Percentiles rank a stretch among this genome's conserved stretches.
These are phyloP conservation scores for Pholiota microspora DNA, from an alignment of 768 basidiomycete genomes.

Conservation along the genomic window DNA sequence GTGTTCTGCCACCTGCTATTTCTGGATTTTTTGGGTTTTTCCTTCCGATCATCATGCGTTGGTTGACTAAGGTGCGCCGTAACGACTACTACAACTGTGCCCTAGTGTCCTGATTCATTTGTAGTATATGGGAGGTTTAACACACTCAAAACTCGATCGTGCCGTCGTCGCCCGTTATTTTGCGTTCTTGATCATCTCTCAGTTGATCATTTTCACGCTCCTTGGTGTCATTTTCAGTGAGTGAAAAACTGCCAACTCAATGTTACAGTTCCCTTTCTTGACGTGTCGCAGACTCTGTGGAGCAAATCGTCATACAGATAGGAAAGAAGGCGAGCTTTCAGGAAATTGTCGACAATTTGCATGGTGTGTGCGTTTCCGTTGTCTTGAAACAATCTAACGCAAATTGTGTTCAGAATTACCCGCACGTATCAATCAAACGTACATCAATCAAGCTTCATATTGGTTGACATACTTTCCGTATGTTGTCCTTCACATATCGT, in stretches of 20 bases:
- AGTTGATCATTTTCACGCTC: conserved; percentile 91
- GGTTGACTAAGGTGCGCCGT: conserved; percentile 64
- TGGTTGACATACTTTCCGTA: conserved; percentile 95
- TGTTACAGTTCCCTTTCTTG: conserved; percentile 1
- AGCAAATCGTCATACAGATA: conserved; percentile 40
- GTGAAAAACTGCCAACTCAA: conserved; percentile 25
- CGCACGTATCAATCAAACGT: conserved; percentile 75
- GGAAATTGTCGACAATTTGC: conserved; percentile 45
- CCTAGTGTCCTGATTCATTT: conserved; percentile 48
- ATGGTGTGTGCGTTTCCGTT: conserved; percentile 33
- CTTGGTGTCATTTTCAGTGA: conserved; percentile 86
- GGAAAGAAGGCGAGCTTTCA: conserved; percentile 42
- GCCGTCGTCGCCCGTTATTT: conserved; percentile 92
- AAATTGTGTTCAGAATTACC: conserved; percentile 52
- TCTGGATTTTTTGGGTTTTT: conserved; percentile 88
- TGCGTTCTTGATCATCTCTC: conserved; percentile 90
- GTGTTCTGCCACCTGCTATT: conserved; percentile 89
- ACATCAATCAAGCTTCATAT: conserved; percentile 88
- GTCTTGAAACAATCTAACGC: not conserved
- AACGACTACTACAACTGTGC: not conserved
- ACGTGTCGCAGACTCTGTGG: conserved; percentile 35
- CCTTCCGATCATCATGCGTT: conserved; percentile 89
- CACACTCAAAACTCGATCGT: conserved; percentile 81
- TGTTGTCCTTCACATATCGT: conserved; percentile 24
- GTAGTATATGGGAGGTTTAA: conserved; percentile 65